Evolutionary conservation across 2,329 filamentous ascomycete genomes (phyloP).

Genomic region (Pyrenochaeta sp.): DNA sequence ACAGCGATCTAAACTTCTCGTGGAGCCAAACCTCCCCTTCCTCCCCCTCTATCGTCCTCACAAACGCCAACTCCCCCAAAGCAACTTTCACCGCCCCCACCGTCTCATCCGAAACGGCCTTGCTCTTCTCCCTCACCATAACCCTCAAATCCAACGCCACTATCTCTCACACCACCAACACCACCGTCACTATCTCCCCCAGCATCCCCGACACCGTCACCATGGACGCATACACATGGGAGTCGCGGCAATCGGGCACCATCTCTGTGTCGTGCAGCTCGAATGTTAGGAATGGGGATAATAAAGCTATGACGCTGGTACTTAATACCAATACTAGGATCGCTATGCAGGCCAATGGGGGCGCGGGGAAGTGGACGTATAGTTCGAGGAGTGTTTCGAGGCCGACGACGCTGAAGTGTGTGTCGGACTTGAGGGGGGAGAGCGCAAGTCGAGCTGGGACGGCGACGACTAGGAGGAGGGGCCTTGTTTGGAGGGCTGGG

Average conservation of each 20-base stretch:
- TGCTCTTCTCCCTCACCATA: constrained; percentile 39
- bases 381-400: constrained; percentile 29
- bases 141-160: constrained; percentile 33
- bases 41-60: constrained; percentile 27
- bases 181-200: constrained; percentile 37
- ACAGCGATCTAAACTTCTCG: constrained; percentile 35
- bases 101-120: constrained; percentile 26
- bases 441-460: constrained; percentile 26
- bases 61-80: constrained; percentile 25
- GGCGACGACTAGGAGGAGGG: constrained; percentile 29
- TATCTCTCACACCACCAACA: constrained; percentile 30
- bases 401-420: constrained; percentile 39
- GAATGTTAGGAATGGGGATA: constrained; percentile 43
- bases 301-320: constrained; percentile 37
- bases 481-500: constrained; percentile 2
- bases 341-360: constrained; percentile 27
- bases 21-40: constrained; percentile 41
- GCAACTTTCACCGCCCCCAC: constrained; percentile 33
- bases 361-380: constrained; percentile 39
- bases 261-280: constrained; percentile 43
- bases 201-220: constrained; percentile 36
- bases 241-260: constrained; percentile 36
- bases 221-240: constrained; percentile 45
- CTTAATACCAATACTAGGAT: constrained; percentile 32
- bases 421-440: constrained; percentile 31